These are phyloP conservation scores for Lignosus rhinocerotis DNA, from an alignment of 1,284 basidiomycete species.

Conservation along the genomic window DNA sequence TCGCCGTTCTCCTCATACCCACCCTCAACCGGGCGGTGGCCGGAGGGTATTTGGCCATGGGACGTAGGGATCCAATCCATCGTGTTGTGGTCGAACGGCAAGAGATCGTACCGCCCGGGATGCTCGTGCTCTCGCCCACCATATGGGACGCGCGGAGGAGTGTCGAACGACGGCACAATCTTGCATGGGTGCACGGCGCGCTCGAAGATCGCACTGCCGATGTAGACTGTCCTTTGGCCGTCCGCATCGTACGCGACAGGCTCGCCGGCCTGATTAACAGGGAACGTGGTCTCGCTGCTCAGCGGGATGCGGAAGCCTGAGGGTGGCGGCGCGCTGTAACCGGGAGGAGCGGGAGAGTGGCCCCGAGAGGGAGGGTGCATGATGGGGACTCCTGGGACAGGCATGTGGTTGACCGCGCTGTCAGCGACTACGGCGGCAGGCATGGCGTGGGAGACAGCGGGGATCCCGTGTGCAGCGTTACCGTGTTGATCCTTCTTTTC, in stretches of 20 bases:
- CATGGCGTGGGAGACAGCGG: constrained; percentile 5
- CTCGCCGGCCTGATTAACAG: constrained; percentile 42
- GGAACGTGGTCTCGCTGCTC: constrained; percentile 47
- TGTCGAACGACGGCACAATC: constrained; percentile 57
- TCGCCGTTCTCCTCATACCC: constrained; percentile 42
- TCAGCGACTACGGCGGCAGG: background rate
- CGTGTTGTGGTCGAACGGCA: constrained; percentile 60
- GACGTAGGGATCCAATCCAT: constrained; percentile 74
- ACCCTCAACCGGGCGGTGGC: constrained; percentile 42
- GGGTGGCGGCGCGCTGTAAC: constrained; percentile 35
- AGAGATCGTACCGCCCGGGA: constrained; percentile 64
- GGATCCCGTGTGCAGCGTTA: constrained; percentile 5
- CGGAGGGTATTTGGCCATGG: constrained; percentile 56
- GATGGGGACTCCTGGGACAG: background rate
- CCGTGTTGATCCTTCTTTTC: constrained; percentile 20
- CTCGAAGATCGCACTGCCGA: constrained; percentile 70
- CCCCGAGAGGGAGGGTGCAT: constrained; percentile 6
- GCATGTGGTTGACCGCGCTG: background rate
- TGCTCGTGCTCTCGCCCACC: constrained; percentile 63
- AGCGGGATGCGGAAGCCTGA: constrained; percentile 67
- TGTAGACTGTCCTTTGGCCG: constrained; percentile 56
- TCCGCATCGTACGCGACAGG: constrained; percentile 56
- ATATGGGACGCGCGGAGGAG: constrained; percentile 59
- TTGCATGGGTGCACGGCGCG: constrained; percentile 79
- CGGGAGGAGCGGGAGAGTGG: constrained; percentile 6